Conservation (phyloP, 2,329 filamentous ascomycete species). For the Ceratocystis ficicola region DNA sequence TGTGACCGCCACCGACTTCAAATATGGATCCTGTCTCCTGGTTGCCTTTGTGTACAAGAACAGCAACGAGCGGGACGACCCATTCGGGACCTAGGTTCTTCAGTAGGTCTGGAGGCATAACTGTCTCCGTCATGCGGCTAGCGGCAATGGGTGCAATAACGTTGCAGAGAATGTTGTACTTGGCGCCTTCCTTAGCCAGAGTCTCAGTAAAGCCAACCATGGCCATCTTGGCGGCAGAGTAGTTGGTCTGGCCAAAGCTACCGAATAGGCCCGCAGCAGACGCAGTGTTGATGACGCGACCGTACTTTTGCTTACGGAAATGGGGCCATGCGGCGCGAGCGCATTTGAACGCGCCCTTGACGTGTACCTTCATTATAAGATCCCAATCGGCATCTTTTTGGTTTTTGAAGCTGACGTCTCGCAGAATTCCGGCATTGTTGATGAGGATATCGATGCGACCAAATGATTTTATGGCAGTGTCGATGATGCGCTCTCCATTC, state of each 20-base stretch:
- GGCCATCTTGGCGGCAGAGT: constrained; percentile 90
- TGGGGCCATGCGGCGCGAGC: constrained; percentile 89
- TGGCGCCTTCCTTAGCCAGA: constrained; percentile 88
- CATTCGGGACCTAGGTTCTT: constrained; percentile 80
- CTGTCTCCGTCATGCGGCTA: constrained; percentile 86
- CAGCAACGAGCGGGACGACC: constrained; percentile 86
- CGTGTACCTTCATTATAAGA: constrained; percentile 81
- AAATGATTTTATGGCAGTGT: constrained; percentile 67
- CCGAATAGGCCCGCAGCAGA: constrained; percentile 95
- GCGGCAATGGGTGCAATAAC: constrained; percentile 88
- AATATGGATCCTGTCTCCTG: constrained; percentile 83
- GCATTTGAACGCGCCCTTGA: constrained; percentile 91
- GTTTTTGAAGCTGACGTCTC: constrained; percentile 96
- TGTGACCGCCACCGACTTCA: constrained; percentile 83
- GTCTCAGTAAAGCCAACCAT: constrained; percentile 97
- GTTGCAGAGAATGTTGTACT: constrained; percentile 96
- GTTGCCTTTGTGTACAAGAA: constrained; percentile 76
- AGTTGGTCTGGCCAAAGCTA: constrained; percentile 91
- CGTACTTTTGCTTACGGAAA: constrained; percentile 98
- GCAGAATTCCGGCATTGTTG: constrained; percentile 94
- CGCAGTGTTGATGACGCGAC: constrained; percentile 88
- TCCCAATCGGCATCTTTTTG: constrained; percentile 98
- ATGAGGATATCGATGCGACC: constrained; percentile 88
- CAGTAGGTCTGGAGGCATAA: constrained; percentile 90
- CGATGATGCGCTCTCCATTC: constrained; percentile 86